Conservation (phyloP, 495 filamentous ascomycete genomes). For the Hypomontagnella monticulosa region DNA sequence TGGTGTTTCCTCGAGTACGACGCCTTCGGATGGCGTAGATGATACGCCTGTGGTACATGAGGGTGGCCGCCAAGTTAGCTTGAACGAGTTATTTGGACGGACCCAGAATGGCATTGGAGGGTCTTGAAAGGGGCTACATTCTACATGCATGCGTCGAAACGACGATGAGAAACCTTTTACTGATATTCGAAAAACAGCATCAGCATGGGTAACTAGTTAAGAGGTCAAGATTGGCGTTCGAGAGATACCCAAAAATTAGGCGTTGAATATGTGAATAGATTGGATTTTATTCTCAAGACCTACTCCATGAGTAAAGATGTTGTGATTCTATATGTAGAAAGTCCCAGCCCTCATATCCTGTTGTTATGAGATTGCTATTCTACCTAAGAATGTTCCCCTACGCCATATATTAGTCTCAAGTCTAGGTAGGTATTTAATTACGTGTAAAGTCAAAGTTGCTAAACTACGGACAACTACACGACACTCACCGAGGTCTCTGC, state of each 20-base stretch:
- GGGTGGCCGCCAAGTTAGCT: conserved; percentile 37
- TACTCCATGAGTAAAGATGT: too few species aligned
- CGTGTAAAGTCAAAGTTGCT: too few species aligned
- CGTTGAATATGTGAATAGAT: too few species aligned
- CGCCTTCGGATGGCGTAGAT: conserved; percentile 2
- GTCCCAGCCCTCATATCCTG: too few species aligned
- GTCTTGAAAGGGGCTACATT: not conserved
- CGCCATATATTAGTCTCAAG: too few species aligned
- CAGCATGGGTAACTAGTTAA: not conserved
- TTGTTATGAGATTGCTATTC: too few species aligned
- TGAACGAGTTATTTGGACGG: conserved; percentile 40
- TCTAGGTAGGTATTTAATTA: too few species aligned
- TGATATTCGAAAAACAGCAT: not conserved
- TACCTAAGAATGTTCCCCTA: too few species aligned
- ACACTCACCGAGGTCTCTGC: too few species aligned
- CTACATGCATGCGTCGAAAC: not conserved
- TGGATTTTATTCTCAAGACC: too few species aligned
- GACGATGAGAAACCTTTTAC: not conserved
- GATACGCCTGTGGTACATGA: conserved; percentile 12
- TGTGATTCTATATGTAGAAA: too few species aligned
- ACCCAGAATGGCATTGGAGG: conserved; percentile 19
- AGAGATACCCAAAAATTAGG: conserved; percentile 6
- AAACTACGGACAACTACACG: too few species aligned
- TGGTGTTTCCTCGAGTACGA: not conserved
- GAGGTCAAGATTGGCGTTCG: conserved; percentile 6